Conservation (phyloP, 2,329 filamentous ascomycete species). For the Fusarium drepaniforme region DNA sequence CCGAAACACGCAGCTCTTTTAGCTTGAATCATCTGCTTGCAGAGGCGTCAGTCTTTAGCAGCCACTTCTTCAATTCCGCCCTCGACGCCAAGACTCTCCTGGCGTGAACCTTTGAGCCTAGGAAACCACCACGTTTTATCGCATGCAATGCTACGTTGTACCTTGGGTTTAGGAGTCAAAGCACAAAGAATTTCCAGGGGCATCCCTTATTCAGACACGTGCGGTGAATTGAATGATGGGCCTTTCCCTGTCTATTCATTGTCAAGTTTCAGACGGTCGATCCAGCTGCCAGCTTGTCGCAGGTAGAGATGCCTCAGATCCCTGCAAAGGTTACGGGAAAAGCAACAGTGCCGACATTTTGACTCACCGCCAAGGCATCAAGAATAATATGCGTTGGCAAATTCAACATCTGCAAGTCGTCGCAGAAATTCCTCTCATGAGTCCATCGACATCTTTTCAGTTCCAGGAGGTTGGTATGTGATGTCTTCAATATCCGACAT, state of each 20-base stretch:
- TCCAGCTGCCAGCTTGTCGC: not conserved
- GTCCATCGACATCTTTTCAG: conserved; percentile 11
- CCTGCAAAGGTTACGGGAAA: not conserved
- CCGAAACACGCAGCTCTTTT: not conserved
- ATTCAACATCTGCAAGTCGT: not conserved
- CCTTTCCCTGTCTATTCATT: not conserved
- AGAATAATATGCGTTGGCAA: not conserved
- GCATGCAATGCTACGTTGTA: conserved; percentile 2
- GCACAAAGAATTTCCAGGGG: not conserved
- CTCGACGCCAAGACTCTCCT: conserved; percentile 6
- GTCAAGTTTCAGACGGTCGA: conserved; percentile 1
- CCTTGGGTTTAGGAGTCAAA: not conserved
- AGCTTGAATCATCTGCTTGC: not conserved
- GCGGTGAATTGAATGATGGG: not conserved
- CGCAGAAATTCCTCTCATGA: not conserved
- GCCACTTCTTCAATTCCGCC: not conserved
- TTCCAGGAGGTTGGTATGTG: conserved; percentile 17
- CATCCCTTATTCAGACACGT: conserved; percentile 5
- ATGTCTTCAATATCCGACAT: conserved; percentile 9
- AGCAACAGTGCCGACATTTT: not conserved
- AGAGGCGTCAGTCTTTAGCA: not conserved
- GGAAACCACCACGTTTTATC: conserved; percentile 13
- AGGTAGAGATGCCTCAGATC: not conserved
- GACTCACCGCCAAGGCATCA: not conserved
- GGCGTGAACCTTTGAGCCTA: conserved; percentile 21